Conservation (phyloP, 305 asterid species). For the Fraxinus paxiana region DNA sequence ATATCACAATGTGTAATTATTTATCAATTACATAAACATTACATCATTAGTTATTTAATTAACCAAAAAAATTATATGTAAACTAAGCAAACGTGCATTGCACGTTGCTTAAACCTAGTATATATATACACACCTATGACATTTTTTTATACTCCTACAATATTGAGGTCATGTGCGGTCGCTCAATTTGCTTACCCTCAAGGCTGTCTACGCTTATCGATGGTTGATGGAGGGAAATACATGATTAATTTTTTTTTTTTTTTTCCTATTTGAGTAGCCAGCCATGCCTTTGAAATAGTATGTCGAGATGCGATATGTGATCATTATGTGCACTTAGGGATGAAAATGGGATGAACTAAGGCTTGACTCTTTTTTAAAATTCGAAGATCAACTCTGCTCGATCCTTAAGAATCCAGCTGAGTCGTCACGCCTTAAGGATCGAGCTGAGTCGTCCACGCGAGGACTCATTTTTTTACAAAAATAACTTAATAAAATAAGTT, state of each 20-base stretch:
- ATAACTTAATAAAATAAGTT: neutral
- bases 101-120: no score
- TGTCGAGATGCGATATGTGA: neutral
- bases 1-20: no score
- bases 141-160: neutral
- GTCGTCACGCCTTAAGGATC: neutral
- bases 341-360: neutral
- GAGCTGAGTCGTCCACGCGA: neutral
- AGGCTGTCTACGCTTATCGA: neutral
- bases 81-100: no score
- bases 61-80: no score
- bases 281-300: neutral
- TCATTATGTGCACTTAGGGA: neutral
- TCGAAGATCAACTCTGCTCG: neutral
- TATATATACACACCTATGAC: neutral
- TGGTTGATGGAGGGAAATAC: neutral
- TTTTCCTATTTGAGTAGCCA: neutral
- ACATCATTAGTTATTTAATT: no score
- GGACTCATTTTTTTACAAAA: neutral
- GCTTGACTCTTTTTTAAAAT: neutral
- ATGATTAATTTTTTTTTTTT: neutral
- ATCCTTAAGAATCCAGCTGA: neutral
- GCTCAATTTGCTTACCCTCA: neutral
- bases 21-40: no score
- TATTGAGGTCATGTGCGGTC: neutral